Conservation (phyloP, 805 yeast genomes). For the Lipomyces sp. region DNA sequence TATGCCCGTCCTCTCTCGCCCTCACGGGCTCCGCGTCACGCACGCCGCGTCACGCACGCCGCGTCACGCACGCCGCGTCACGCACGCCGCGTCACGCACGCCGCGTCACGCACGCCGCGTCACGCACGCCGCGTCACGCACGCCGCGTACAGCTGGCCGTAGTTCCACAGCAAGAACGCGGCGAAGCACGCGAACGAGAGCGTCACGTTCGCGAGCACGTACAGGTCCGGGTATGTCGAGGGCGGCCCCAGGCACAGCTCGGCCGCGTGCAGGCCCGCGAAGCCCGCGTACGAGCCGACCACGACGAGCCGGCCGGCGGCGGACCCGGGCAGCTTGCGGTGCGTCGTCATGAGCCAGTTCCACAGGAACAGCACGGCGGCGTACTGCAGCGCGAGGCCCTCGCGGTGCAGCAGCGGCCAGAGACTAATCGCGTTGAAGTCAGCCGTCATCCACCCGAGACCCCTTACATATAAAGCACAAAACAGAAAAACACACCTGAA, state of each 20-base stretch:
- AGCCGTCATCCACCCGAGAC: no score
- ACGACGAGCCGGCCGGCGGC: constrained; percentile 52
- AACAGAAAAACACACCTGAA: constrained; percentile 46
- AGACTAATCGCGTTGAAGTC: constrained; percentile 42
- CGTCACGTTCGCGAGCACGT: constrained; percentile 73
- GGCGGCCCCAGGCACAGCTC: constrained; percentile 45
- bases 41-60: no score
- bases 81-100: no score
- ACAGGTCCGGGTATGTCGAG: constrained; percentile 68
- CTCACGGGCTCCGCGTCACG: no score
- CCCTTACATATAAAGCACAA: background rate
- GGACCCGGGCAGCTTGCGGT: constrained; percentile 48
- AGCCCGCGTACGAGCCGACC: constrained; percentile 46
- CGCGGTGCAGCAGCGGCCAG: constrained; percentile 81
- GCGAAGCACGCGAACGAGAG: constrained; percentile 73
- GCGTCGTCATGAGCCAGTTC: constrained; percentile 75
- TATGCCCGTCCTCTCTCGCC: background rate
- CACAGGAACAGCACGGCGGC: constrained; percentile 56
- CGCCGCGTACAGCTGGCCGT: constrained; percentile 48
- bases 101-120: no score
- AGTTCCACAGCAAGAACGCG: constrained; percentile 79
- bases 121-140: no score
- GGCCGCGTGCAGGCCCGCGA: constrained; percentile 50
- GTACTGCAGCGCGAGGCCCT: constrained; percentile 71
- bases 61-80: no score